A percentile compares a stretch with the other conserved stretches of the same genome.
These are phyloP conservation scores for Calonectria multiphialidica DNA, from an alignment of 2,329 filamentous ascomycete species.

Conservation along the genomic window DNA sequence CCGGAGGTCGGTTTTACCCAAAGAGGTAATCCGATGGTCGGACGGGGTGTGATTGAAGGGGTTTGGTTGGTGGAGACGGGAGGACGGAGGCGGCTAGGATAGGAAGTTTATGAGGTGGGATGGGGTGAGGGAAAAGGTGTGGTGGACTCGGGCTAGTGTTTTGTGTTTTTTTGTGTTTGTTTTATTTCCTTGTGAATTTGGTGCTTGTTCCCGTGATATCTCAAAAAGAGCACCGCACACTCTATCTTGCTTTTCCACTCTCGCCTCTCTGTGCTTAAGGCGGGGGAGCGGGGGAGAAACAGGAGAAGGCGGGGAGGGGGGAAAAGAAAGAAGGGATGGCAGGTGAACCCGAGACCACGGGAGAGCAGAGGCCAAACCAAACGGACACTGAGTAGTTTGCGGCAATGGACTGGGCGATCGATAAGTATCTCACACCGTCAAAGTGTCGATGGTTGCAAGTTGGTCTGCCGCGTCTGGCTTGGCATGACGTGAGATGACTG, in stretches of 20 bases:
- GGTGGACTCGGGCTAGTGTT: constrained; percentile 2
- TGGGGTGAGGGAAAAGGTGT: background rate
- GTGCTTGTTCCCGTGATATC: background rate
- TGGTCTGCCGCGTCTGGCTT: background rate
- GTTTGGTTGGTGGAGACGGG: constrained; percentile 5
- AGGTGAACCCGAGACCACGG: too few species aligned
- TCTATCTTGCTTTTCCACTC: background rate
- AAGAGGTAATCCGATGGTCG: constrained; percentile 32
- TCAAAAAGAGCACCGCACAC: background rate
- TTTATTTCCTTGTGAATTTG: background rate
- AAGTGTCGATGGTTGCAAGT: background rate
- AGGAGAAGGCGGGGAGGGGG: too few species aligned
- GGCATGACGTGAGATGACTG: constrained; percentile 5
- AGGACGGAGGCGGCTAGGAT: background rate
- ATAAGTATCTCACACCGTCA: background rate
- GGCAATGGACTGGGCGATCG: background rate
- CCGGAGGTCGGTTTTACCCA: constrained; percentile 30
- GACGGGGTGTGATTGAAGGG: constrained; percentile 9
- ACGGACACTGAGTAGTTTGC: background rate
- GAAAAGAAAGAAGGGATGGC: too few species aligned
- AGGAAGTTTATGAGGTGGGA: constrained; percentile 4
- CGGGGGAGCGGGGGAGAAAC: too few species aligned
- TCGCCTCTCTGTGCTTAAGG: too few species aligned
- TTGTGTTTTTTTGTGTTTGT: background rate
- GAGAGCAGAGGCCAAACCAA: background rate